Evolutionary conservation across 306 rosid genomes (phyloP).

Genomic region (Dryas octopetala): DNA sequence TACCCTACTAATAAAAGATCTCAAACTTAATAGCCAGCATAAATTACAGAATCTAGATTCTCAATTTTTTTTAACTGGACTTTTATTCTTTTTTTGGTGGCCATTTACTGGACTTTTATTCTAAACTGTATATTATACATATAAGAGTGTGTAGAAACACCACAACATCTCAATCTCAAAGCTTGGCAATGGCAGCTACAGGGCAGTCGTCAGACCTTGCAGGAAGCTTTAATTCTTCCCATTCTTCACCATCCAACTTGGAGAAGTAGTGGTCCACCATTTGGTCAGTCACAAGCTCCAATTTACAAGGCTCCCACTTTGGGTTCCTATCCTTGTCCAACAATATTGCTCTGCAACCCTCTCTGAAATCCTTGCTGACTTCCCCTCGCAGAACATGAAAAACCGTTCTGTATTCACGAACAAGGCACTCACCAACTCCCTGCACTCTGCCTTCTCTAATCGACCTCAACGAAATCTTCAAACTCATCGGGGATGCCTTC

Average conservation of each 20-base stretch:
- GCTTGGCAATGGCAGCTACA: too few species aligned
- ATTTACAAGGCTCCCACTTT: conserved; percentile 45
- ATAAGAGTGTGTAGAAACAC: too few species aligned
- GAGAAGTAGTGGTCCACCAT: conserved; percentile 39
- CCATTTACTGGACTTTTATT: too few species aligned
- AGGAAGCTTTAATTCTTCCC: conserved; percentile 1
- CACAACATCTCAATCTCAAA: too few species aligned
- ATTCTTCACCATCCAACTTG: conserved; percentile 21
- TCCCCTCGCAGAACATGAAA: conserved; percentile 67
- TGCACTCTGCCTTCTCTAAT: conserved; percentile 79
- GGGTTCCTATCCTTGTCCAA: conserved; percentile 89
- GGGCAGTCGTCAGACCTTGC: too few species aligned
- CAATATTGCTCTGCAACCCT: conserved; percentile 96
- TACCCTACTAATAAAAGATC: too few species aligned
- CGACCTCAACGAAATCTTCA: conserved; percentile 76
- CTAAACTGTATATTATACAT: too few species aligned
- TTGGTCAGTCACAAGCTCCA: conserved; percentile 27
- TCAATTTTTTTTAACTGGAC: too few species aligned
- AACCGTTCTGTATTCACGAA: conserved; percentile 76
- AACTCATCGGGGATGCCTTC: conserved; percentile 82
- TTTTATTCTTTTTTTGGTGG: too few species aligned
- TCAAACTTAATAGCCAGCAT: too few species aligned
- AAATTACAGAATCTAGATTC: too few species aligned
- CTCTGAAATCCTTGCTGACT: conserved; percentile 84
- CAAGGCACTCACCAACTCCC: conserved; percentile 84